Conservation (phyloP, 1,284 basidiomycete species). For the Cutaneotrichosporon spelunceum region DNA sequence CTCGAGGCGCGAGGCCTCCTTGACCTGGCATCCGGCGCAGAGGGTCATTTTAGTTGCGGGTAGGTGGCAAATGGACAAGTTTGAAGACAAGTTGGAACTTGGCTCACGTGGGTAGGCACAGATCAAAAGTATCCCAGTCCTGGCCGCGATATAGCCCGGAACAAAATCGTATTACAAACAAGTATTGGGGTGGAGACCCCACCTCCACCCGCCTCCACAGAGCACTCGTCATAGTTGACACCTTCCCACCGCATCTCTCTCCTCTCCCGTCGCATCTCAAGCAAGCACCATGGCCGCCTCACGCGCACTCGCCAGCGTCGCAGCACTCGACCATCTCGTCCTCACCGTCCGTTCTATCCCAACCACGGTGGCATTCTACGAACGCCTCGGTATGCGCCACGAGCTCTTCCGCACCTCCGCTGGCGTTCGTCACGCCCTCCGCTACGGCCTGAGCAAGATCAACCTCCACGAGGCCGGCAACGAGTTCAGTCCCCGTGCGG, state of each 20-base stretch:
- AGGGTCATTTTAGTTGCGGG: constrained; percentile 10
- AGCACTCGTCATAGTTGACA: background rate
- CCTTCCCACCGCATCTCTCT: background rate
- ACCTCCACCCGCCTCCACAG: background rate
- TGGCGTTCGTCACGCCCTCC: constrained; percentile 14
- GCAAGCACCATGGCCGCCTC: background rate
- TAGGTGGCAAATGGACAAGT: constrained; percentile 1
- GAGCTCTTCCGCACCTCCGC: constrained; percentile 14
- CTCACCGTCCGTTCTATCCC: constrained; percentile 21
- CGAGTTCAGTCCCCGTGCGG: constrained; percentile 23
- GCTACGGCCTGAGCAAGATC: constrained; percentile 20
- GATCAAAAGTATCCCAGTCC: background rate
- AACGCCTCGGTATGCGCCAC: constrained; percentile 20
- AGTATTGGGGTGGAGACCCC: background rate
- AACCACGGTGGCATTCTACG: constrained; percentile 16
- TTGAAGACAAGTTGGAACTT: background rate
- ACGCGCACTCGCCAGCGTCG: constrained; percentile 2
- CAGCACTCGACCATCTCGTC: constrained; percentile 22
- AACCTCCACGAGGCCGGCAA: constrained; percentile 19
- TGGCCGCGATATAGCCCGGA: background rate
- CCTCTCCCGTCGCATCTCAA: background rate
- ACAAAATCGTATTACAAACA: background rate
- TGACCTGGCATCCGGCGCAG: constrained; percentile 48
- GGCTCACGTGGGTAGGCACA: background rate
- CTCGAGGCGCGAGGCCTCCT: constrained; percentile 50